Evolutionary conservation across 345 rosid species (phyloP).

Genomic region (Gossypium ekmanianum): DNA sequence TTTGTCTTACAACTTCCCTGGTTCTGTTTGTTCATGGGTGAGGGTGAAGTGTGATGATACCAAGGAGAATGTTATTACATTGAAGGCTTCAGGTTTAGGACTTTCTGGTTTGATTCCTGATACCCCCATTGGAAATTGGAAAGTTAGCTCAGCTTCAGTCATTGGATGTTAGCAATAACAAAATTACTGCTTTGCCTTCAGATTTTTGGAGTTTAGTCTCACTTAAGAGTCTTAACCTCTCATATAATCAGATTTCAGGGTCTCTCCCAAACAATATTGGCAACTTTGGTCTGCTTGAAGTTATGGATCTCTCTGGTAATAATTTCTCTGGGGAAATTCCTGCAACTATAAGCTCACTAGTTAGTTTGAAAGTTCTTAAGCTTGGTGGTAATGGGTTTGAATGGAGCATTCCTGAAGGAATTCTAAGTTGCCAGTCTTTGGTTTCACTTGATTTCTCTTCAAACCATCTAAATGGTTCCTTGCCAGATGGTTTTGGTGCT

Average conservation of each 20-base stretch:
- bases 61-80: constrained; percentile 42
- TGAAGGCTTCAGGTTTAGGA: constrained; percentile 52
- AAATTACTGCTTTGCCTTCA: constrained; percentile 69
- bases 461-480: constrained; percentile 61
- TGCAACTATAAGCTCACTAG: constrained; percentile 53
- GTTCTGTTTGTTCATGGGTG: constrained; percentile 64
- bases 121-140: constrained; percentile 74
- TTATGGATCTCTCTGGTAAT: constrained; percentile 67
- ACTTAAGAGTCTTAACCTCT: constrained; percentile 64
- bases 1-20: constrained; percentile 42
- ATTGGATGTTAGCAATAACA: constrained; percentile 82
- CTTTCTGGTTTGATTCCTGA: constrained; percentile 81
- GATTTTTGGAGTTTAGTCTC: constrained; percentile 85
- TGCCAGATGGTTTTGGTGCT: constrained; percentile 68
- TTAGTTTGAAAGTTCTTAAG: constrained; percentile 51
- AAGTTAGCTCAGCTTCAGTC: constrained; percentile 69
- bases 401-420: constrained; percentile 54
- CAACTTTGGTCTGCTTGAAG: constrained; percentile 71
- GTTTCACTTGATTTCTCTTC: constrained; percentile 62
- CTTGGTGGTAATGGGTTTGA: constrained; percentile 56
- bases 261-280: constrained; percentile 65
- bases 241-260: constrained; percentile 67
- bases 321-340: constrained; percentile 74
- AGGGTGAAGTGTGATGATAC: constrained; percentile 58
- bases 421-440: constrained; percentile 52